Conservation (phyloP, 352 stramenopile genomes). For the Paralagenidium karlingii region DNA sequence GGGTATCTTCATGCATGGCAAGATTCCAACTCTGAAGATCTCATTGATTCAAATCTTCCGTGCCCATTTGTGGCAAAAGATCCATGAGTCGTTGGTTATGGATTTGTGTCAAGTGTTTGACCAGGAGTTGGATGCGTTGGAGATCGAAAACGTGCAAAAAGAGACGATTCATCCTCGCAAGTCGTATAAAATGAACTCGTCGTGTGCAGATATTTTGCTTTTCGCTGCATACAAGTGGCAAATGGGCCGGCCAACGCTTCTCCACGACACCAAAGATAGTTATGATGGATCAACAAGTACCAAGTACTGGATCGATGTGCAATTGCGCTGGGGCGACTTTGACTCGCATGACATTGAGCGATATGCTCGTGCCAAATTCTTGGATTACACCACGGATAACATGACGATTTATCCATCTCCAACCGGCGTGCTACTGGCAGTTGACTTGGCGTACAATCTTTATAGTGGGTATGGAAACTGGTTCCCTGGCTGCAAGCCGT, state of each 20-base stretch:
- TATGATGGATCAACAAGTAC: conserved; percentile 92
- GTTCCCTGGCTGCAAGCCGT: conserved; percentile 97
- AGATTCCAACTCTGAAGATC: conserved; percentile 99
- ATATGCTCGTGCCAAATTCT: conserved; percentile 98
- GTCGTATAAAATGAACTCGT: conserved; percentile 99
- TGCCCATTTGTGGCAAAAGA: conserved; percentile 99
- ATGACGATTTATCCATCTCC: conserved; percentile 99
- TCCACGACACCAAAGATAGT: conserved; percentile 94
- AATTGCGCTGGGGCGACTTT: conserved; percentile 99
- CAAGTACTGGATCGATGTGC: conserved; percentile 99
- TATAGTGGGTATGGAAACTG: conserved; percentile 99
- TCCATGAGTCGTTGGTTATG: conserved; percentile 98
- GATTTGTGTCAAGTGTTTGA: conserved; percentile 98
- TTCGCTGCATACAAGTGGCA: conserved; percentile 99
- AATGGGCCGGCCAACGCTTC: conserved; percentile 61
- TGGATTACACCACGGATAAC: conserved; percentile 99
- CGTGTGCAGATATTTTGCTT: conserved; percentile 97
- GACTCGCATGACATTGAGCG: conserved; percentile 99
- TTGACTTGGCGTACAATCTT: conserved; percentile 99
- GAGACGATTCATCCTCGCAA: conserved; percentile 99
- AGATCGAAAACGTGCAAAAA: conserved; percentile 99
- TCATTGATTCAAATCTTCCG: conserved; percentile 95
- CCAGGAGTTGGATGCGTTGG: conserved; percentile 97
- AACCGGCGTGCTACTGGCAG: conserved; percentile 93
- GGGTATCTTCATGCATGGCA: conserved; percentile 99